phyloP scores from a whole-genome alignment of 2,329 filamentous ascomycete genomes.

The Monosporascus sp. region DNA sequence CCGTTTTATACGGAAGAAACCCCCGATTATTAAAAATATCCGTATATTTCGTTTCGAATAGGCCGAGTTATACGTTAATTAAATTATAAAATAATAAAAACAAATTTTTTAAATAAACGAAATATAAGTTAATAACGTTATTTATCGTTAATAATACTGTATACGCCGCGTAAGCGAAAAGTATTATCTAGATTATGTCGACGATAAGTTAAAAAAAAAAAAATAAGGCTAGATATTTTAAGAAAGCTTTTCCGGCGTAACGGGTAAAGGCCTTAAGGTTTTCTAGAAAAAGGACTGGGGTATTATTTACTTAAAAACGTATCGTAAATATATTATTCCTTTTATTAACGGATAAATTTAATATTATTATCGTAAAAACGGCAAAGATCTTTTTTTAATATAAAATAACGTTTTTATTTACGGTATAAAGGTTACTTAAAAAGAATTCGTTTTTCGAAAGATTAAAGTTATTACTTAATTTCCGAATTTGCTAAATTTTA shows the following conservation, averaged over 20 bases:
- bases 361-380: too few species aligned
- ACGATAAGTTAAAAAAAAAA: neutral
- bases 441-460: too few species aligned
- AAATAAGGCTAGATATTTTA: neutral
- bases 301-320: neutral
- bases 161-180: neutral
- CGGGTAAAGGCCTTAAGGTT: neutral
- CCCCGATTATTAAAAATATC: too few species aligned
- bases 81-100: slow-evolving; percentile 1
- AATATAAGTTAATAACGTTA: neutral
- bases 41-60: too few species aligned
- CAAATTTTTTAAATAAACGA: neutral
- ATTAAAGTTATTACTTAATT: too few species aligned
- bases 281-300: neutral
- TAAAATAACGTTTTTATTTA: too few species aligned
- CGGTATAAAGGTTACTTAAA: too few species aligned
- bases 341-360: neutral
- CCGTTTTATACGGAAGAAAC: too few species aligned
- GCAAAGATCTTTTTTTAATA: too few species aligned
- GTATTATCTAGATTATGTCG: neutral
- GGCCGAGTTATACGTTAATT: neutral
- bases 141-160: neutral
- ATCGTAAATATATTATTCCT: neutral
- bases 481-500: too few species aligned
- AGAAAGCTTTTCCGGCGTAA: neutral